These are phyloP conservation scores for Ogataea parapolymorpha DNA, from an alignment of 805 yeast genomes.

Conservation along the genomic window DNA sequence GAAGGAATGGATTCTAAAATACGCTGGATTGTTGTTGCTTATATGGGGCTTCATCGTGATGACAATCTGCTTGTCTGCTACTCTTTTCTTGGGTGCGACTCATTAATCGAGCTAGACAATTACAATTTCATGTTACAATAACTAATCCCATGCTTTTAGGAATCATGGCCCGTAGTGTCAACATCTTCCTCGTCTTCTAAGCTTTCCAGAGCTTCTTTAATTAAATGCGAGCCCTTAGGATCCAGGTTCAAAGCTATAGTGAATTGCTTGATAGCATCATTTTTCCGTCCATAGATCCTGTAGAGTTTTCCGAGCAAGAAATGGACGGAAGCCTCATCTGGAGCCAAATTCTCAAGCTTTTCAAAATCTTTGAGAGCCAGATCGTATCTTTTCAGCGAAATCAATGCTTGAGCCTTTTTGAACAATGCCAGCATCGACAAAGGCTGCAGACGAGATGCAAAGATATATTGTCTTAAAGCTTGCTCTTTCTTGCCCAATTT, in stretches of 20 bases:
- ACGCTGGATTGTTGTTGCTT: slow-evolving; percentile 51
- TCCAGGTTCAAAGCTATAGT: slow-evolving; percentile 88
- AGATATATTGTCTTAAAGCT: slow-evolving; percentile 77
- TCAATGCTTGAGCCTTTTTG: slow-evolving; percentile 80
- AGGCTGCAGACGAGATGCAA: slow-evolving; percentile 84
- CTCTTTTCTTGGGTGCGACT: slow-evolving; percentile 33
- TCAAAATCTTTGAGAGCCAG: slow-evolving; percentile 76
- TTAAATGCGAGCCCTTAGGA: slow-evolving; percentile 86
- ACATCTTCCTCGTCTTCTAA: slow-evolving; percentile 25
- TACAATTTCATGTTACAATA: slow-evolving; percentile 12
- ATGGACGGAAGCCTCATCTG: slow-evolving; percentile 94
- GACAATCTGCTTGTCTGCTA: slow-evolving; percentile 53
- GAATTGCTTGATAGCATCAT: slow-evolving; percentile 77
- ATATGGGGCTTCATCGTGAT: slow-evolving; percentile 71
- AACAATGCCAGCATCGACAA: slow-evolving; percentile 80
- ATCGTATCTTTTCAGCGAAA: slow-evolving; percentile 65
- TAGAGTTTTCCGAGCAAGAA: slow-evolving; percentile 84
- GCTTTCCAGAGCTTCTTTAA: slow-evolving; percentile 77
- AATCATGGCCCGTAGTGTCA: slow-evolving; percentile 13
- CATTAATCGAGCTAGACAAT: slow-evolving; percentile 17
- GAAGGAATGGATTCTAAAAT: slow-evolving; percentile 37
- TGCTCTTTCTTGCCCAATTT: slow-evolving; percentile 62
- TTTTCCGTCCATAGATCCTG: slow-evolving; percentile 68
- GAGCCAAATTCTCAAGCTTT: slow-evolving; percentile 69
- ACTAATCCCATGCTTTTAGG: slow-evolving; percentile 2